Conservation (phyloP, 2,329 filamentous ascomycete genomes). For the Furcasterigmium furcatum region DNA sequence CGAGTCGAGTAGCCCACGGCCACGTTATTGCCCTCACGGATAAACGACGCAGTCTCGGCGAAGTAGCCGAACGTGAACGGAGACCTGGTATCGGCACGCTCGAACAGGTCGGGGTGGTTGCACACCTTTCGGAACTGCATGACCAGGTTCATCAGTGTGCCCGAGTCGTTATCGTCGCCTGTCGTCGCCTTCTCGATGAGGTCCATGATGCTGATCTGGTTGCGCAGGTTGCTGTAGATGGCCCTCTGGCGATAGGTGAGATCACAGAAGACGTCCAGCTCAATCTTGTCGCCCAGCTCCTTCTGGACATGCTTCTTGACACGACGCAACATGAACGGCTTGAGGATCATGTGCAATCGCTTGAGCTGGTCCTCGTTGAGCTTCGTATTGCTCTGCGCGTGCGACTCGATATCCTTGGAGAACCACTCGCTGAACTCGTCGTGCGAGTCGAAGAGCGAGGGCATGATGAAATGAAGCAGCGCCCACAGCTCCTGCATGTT, state of each 20-base stretch:
- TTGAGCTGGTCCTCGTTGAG: constrained; percentile 97
- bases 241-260: constrained; percentile 94
- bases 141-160: constrained; percentile 96
- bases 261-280: constrained; percentile 93
- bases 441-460: constrained; percentile 93
- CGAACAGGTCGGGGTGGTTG: constrained; percentile 96
- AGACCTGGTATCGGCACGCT: constrained; percentile 87
- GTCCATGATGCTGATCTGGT: constrained; percentile 98
- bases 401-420: constrained; percentile 94
- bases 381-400: constrained; percentile 98
- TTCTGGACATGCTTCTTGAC: constrained; percentile 99
- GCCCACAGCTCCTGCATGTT: constrained; percentile 99
- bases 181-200: constrained; percentile 95
- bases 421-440: constrained; percentile 95
- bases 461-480: constrained; percentile 98
- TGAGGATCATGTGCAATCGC: constrained; percentile 96
- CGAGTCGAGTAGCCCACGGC: constrained; percentile 84
- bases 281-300: constrained; percentile 97
- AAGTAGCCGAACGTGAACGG: constrained; percentile 83
- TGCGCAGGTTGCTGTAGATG: constrained; percentile 87
- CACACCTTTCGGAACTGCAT: constrained; percentile 99
- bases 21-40: constrained; percentile 80
- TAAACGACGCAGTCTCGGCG: constrained; percentile 91
- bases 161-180: constrained; percentile 91
- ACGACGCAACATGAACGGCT: constrained; percentile 98